Evolutionary conservation across 2,329 filamentous ascomycete species (phyloP), one percentile per base, ranked within the genome.

Genomic region (Gremmenia infestans): DNA sequence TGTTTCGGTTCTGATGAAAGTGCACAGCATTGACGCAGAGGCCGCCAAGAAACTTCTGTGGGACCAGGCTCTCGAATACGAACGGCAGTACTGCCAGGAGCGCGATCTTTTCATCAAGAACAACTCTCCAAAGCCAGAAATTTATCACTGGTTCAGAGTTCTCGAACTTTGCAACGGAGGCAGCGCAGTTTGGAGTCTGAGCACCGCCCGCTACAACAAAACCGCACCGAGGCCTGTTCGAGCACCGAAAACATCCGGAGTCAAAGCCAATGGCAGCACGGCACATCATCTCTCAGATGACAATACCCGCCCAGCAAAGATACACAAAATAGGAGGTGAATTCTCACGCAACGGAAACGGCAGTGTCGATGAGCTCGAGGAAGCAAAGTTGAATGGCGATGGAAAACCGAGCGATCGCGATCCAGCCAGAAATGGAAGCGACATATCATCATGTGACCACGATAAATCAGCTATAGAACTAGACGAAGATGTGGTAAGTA

Each of bases 141-240:
- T 49, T 14, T 35, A 28, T 49, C 6, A 35, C 15, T 49, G 47
- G 47, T 49, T 49, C n/a, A 49, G 47, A 49, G 17, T 49, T 49
- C 47, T 49, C 8, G 47, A 49, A 17, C 47, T 49, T 49, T 49
- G 19, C 17, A 49, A 22, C 7, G 47, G 47, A 32, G 47, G 47
- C 19, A 28, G 15, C n/a, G 47, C 47, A 12, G 28, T 49, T 8
- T 49, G 47, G 47, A 49, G 47, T 19, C 5, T 28, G 11, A 49
- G 19, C 11, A 28, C 22, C 28, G 25, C 19, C 5, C 47, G 47
- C 14, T 49, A 49, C 15, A 28, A 49, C 25, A 28, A 35, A 49
- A 14, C 1, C 17, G 22, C 47, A 6, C 47, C 47, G 5, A 49
- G 17, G n/a, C 47, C 47, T 25, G 22, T 14, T 35, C 47, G 47